A percentile compares a stretch with the other conserved stretches of the same genome.
Evolutionary conservation across 257 asterid species (phyloP).

Genomic region (Gentiana dahurica): DNA sequence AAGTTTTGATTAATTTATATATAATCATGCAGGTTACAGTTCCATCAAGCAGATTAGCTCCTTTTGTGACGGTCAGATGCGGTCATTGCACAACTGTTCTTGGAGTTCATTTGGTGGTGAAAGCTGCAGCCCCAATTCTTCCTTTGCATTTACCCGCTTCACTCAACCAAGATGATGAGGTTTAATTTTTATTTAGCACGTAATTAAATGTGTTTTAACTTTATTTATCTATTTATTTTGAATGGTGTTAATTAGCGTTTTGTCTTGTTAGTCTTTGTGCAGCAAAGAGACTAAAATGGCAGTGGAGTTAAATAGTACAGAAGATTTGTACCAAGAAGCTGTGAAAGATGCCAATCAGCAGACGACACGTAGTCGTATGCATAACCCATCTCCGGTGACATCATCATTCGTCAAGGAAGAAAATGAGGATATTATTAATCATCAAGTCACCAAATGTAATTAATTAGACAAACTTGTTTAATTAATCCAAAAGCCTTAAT

Average conservation of each 20-base stretch:
- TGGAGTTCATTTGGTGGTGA: slow-evolving; percentile 38
- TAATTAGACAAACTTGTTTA: background rate
- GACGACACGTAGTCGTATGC: background rate
- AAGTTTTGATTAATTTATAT: no score
- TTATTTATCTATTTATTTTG: background rate
- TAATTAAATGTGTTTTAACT: background rate
- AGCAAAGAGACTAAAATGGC: background rate
- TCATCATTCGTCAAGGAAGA: slow-evolving; percentile 34
- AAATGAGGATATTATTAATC: slow-evolving; percentile 22
- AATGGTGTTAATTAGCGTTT: background rate
- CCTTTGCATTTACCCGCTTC: slow-evolving; percentile 37
- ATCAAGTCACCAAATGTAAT: slow-evolving; percentile 48
- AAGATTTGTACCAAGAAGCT: slow-evolving; percentile 17
- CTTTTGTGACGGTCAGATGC: slow-evolving; percentile 59
- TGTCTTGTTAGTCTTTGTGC: background rate
- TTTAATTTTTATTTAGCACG: background rate
- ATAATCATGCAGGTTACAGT: slow-evolving; percentile 53
- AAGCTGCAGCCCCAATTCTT: slow-evolving; percentile 19
- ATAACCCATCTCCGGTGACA: slow-evolving; percentile 11
- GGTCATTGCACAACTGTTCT: slow-evolving; percentile 66
- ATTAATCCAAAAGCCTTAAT: background rate
- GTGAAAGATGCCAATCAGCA: slow-evolving; percentile 10
- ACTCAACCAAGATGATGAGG: slow-evolving; percentile 24
- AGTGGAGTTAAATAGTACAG: slow-evolving; percentile 19
- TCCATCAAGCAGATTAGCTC: slow-evolving; percentile 47